These are phyloP conservation scores for Colletotrichum eleusines DNA, from an alignment of 2,329 filamentous ascomycete species.

Conservation along the genomic window DNA sequence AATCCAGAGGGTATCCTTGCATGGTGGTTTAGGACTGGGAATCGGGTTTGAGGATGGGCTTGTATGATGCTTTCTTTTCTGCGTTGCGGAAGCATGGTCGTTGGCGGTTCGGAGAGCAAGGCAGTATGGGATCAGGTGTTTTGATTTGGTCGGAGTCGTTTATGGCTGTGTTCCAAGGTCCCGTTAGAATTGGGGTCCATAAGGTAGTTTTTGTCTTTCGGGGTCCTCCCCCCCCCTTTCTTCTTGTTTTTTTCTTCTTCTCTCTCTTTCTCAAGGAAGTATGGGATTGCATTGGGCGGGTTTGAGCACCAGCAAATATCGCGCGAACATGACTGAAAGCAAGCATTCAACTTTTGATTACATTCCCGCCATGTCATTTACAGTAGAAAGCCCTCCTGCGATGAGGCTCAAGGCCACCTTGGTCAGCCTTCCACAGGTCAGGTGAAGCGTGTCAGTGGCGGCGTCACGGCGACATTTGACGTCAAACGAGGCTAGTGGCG, in stretches of 20 bases:
- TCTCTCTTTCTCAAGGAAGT: conserved; percentile 9
- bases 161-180: conserved; percentile 31
- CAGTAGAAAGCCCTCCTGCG: background rate
- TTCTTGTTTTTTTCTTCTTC: background rate
- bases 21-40: conserved; percentile 42
- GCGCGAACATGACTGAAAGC: conserved; percentile 37
- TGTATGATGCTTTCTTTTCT: conserved; percentile 38
- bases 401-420: background rate
- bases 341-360: conserved; percentile 21
- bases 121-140: conserved; percentile 34
- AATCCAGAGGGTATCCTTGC: conserved; percentile 23
- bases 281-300: conserved; percentile 38
- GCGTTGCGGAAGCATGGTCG: conserved; percentile 35
- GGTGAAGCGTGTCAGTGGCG: background rate
- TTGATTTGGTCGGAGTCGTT: conserved; percentile 33
- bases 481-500: conserved; percentile 19
- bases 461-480: conserved; percentile 7
- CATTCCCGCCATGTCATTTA: background rate
- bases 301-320: conserved; percentile 37
- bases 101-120: conserved; percentile 28
- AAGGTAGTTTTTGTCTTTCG: conserved; percentile 10
- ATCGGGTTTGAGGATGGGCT: conserved; percentile 28
- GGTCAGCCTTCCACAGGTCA: background rate
- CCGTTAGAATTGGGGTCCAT: conserved; percentile 32
- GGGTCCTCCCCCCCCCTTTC: background rate